A percentile compares a stretch with the other conserved stretches of the same genome.
phyloP scores from a whole-genome alignment of 2,329 filamentous ascomycete species.

The Pseudogymnoascus sp. region DNA sequence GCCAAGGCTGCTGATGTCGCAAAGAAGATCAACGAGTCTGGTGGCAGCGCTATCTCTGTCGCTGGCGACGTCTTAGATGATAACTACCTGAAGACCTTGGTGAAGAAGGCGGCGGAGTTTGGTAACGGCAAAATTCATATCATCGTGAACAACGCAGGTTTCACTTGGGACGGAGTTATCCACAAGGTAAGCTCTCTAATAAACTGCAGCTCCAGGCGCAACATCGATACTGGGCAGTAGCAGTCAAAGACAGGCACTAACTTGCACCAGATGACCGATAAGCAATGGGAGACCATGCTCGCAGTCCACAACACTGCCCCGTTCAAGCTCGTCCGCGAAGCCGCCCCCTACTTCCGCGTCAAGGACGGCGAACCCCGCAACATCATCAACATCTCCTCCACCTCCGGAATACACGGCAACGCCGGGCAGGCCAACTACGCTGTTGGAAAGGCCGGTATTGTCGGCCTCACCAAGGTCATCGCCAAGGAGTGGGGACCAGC shows the following conservation, averaged over 20 bases:
- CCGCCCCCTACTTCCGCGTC: constrained; percentile 80
- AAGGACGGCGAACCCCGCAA: constrained; percentile 70
- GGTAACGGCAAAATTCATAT: constrained; percentile 83
- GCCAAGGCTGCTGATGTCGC: constrained; percentile 62
- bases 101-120: constrained; percentile 68
- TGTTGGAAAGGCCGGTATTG: constrained; percentile 74
- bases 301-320: constrained; percentile 76
- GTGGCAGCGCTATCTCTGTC: constrained; percentile 62
- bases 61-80: constrained; percentile 68
- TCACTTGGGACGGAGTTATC: constrained; percentile 88
- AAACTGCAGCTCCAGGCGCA: neutral
- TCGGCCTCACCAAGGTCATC: constrained; percentile 78
- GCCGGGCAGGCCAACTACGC: constrained; percentile 88
- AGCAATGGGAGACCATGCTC: constrained; percentile 85
- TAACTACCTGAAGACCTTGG: constrained; percentile 61
- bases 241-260: neutral
- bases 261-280: constrained; percentile 59
- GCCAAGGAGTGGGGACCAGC: constrained; percentile 84
- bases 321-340: constrained; percentile 72
- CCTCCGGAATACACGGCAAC: constrained; percentile 76
- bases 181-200: constrained; percentile 51
- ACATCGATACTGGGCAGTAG: neutral
- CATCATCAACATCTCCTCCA: constrained; percentile 78
- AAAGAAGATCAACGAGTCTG: constrained; percentile 54
- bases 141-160: constrained; percentile 86